These are phyloP conservation scores for Selenicereus undatus DNA, from an alignment of 148 eudicot species.

Conservation along the genomic window DNA sequence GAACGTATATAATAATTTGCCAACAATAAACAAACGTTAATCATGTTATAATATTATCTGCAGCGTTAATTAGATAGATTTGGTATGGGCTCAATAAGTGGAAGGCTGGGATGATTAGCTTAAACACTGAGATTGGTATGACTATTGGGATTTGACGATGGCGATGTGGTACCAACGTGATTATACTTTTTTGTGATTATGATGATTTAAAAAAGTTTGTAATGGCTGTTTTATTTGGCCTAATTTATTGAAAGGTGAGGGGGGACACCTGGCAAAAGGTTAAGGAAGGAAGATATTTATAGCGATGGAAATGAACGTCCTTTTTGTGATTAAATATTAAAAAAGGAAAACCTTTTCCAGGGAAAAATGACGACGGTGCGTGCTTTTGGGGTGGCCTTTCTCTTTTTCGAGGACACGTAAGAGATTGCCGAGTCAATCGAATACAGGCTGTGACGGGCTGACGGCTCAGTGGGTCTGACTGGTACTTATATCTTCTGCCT, in stretches of 20 bases:
- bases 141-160: background rate
- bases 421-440: too few relatives aligned
- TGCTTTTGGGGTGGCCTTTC: too few relatives aligned
- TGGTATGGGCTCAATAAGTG: background rate
- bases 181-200: background rate
- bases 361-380: background rate
- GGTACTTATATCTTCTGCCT: too few relatives aligned
- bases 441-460: too few relatives aligned
- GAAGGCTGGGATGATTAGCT: background rate
- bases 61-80: too few relatives aligned
- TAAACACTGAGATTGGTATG: background rate
- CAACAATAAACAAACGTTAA: too few relatives aligned
- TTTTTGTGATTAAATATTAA: background rate
- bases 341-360: constrained; percentile 5
- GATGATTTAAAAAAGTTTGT: background rate
- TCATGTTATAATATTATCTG: too few relatives aligned
- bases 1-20: too few relatives aligned
- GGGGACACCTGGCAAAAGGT: constrained; percentile 4
- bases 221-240: background rate
- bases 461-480: too few relatives aligned
- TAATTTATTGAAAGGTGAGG: background rate
- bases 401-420: too few relatives aligned
- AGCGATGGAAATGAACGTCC: background rate
- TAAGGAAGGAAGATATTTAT: background rate
- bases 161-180: background rate